These are phyloP conservation scores for Daldinia vernicosa DNA, from an alignment of 495 filamentous ascomycete species.

Conservation along the genomic window DNA sequence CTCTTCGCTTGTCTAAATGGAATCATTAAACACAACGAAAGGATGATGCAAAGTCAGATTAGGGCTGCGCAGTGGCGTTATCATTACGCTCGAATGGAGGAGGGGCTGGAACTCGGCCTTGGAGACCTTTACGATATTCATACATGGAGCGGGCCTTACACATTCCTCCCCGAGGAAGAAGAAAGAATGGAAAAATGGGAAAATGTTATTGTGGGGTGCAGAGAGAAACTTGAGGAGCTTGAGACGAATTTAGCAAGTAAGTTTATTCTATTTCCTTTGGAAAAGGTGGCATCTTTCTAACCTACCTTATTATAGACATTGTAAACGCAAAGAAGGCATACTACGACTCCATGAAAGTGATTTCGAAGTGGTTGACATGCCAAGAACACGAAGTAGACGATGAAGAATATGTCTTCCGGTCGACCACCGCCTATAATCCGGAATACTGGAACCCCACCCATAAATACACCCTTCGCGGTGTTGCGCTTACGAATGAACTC, in stretches of 20 bases:
- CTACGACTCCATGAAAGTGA: constrained; percentile 20
- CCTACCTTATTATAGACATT: constrained; percentile 28
- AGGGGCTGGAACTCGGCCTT: constrained; percentile 26
- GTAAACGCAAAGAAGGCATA: constrained; percentile 29
- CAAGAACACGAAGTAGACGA: constrained; percentile 43
- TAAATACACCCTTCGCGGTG: constrained; percentile 53
- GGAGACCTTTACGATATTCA: constrained; percentile 41
- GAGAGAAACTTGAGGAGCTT: constrained; percentile 28
- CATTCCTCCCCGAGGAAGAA: constrained; percentile 36
- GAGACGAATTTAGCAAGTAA: constrained; percentile 26
- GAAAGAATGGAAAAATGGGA: constrained; percentile 34
- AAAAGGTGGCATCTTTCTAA: constrained; percentile 28
- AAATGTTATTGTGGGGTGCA: constrained; percentile 25
- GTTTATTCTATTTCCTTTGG: not conserved
- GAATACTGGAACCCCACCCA: constrained; percentile 51
- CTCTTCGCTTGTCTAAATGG: constrained; percentile 32
- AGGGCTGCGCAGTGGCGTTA: constrained; percentile 43
- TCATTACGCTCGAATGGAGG: constrained; percentile 25
- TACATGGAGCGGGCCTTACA: constrained; percentile 38
- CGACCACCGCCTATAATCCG: constrained; percentile 33
- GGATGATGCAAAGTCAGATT: constrained; percentile 36
- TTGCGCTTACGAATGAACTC: constrained; percentile 47
- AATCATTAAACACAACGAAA: constrained; percentile 35
- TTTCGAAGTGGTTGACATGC: constrained; percentile 49
- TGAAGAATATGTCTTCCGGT: constrained; percentile 41